Percentiles rank a stretch among this genome's conserved stretches.
phyloP scores from a whole-genome alignment of 1,284 basidiomycete genomes.

The Puccinia brachypodii region DNA sequence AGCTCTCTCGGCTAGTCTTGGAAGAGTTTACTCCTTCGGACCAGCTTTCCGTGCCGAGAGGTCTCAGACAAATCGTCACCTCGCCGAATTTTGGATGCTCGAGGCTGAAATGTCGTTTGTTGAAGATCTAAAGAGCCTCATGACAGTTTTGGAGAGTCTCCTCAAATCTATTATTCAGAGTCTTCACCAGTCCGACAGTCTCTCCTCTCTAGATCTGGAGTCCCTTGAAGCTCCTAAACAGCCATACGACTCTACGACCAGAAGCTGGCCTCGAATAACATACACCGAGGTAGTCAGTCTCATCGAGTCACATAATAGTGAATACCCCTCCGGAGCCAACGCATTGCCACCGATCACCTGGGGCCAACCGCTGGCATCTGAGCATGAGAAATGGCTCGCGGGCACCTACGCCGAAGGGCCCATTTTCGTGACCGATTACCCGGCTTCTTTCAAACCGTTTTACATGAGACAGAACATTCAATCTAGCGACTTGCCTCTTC shows the following conservation, averaged over 20 bases:
- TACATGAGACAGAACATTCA: conserved; percentile 73
- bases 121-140: conserved; percentile 63
- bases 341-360: conserved; percentile 58
- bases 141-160: conserved; percentile 70
- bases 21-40: conserved; percentile 83
- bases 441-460: conserved; percentile 79
- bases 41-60: conserved; percentile 92
- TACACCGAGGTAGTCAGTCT: conserved; percentile 75
- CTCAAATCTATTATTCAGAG: conserved; percentile 59
- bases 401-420: conserved; percentile 65
- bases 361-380: conserved; percentile 74
- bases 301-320: conserved; percentile 59
- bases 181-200: conserved; percentile 14
- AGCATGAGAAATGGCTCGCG: conserved; percentile 89
- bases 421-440: conserved; percentile 90
- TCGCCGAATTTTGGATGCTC: conserved; percentile 98
- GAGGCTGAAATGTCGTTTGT: conserved; percentile 83
- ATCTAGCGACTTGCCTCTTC: not conserved
- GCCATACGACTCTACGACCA: not conserved
- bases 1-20: conserved; percentile 73
- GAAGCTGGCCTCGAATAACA: conserved; percentile 70
- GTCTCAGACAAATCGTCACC: conserved; percentile 82
- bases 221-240: not conserved
- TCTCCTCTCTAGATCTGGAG: not conserved
- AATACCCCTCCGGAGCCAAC: not conserved